Evolutionary conservation across 768 basidiomycete species (phyloP).

Genomic region (Termitomyces sp.): DNA sequence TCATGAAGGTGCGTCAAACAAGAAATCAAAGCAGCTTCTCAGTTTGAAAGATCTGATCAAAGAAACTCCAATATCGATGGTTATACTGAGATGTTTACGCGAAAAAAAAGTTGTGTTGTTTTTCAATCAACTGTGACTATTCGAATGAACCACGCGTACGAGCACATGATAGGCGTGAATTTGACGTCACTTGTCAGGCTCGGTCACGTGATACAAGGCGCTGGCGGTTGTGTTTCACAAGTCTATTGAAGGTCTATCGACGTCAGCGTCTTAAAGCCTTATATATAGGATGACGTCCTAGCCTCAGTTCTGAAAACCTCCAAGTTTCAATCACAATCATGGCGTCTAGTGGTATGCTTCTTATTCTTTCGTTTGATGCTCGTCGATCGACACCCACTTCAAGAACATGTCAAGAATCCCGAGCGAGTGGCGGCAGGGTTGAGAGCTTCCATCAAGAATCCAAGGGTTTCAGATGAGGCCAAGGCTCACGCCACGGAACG

Average conservation of each 20-base stretch:
- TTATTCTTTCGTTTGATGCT: background rate
- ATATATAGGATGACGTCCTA: background rate
- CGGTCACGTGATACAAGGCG: too few species aligned
- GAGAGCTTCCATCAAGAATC: conserved; percentile 51
- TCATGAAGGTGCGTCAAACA: background rate
- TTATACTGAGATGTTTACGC: too few species aligned
- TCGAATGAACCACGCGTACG: background rate
- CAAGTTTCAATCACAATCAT: background rate
- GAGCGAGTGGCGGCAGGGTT: conserved; percentile 49
- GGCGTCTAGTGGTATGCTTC: conserved; percentile 2
- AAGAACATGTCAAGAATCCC: conserved; percentile 28
- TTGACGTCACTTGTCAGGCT: background rate
- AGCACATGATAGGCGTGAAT: conserved; percentile 7
- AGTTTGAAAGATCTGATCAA: background rate
- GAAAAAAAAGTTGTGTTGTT: too few species aligned
- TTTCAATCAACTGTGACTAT: too few species aligned
- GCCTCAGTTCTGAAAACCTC: background rate
- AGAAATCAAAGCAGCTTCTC: background rate
- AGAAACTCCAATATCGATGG: too few species aligned
- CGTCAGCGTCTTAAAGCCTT: background rate
- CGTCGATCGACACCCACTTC: background rate
- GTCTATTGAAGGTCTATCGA: background rate
- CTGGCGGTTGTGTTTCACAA: conserved; percentile 5
- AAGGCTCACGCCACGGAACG: conserved; percentile 39
- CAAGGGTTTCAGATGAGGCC: conserved; percentile 47